Percentiles rank a stretch among this genome's conserved stretches.
These are phyloP conservation scores for Rhodotorula babjevae DNA, from an alignment of 768 basidiomycete genomes.

Conservation along the genomic window DNA sequence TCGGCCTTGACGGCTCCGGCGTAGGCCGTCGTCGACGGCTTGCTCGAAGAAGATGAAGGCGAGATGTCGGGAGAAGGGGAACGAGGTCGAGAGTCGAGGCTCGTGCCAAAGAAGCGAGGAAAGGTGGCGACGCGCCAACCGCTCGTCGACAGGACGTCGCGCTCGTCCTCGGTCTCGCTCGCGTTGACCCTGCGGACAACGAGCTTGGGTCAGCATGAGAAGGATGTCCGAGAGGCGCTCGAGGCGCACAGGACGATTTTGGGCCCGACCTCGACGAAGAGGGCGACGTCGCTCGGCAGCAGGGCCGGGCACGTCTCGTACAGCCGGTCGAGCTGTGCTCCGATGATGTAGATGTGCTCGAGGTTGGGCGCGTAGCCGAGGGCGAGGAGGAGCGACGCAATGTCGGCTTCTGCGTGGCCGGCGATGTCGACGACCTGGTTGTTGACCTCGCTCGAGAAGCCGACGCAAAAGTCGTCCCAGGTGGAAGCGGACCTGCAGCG, in stretches of 20 bases:
- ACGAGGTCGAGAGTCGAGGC: neutral
- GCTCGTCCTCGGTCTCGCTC: neutral
- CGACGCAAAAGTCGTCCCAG: neutral
- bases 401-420: neutral
- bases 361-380: neutral
- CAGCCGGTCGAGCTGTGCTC: neutral
- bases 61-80: neutral
- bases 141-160: neutral
- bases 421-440: neutral
- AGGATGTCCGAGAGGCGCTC: too few relatives aligned
- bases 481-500: neutral
- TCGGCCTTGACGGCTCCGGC: too few relatives aligned
- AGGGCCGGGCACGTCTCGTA: neutral
- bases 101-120: neutral
- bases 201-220: neutral
- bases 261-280: neutral
- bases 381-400: neutral
- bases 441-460: neutral
- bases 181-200: neutral
- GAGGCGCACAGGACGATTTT: neutral
- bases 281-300: neutral
- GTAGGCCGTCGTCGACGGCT: too few relatives aligned
- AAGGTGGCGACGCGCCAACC: constrained; percentile 5
- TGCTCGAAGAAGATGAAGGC: neutral
- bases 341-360: constrained; percentile 1